Base-by-base conservation (phyloP, 2,329 filamentous ascomycete genomes). In the Claviceps spartinae region DNA sequence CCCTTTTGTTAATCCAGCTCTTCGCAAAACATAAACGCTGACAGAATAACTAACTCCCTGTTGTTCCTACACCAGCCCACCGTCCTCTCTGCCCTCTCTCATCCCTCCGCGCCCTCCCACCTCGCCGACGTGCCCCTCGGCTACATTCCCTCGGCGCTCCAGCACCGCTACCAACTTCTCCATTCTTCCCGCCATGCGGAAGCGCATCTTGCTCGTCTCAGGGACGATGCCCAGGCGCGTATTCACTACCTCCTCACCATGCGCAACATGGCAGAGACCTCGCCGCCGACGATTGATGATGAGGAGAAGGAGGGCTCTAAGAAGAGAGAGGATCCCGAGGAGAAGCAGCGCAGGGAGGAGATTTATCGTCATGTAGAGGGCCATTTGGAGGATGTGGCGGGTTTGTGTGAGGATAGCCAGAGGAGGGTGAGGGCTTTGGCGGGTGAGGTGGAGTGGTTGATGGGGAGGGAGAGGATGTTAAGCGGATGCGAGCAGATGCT, bases 311-410 rank as follows among this genome's bases (percentile, higher is more conserved):
- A 34, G 13, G 9, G 3, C 3, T 26, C 22, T 6, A 34, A 6
- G 5, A 2, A 13, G 26, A 34, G 3, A 4, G 18, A 5, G 18
- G 3, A n/a, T 1, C 6, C 20, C 41, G 20, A 30, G 24, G 26
- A 46, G 14, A 24, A 13, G 34, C 20, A 8, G 4, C 16, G 1
- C 30, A 54, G 59, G 9, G 49, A 54, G 6, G 54, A 59, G 13
- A 60, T 64, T 20, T 60, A 63, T 24, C 54, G 60, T 13, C 59
- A 60, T 20, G 55, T 64, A 2, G 62, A 61, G 24, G 56, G 53
- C 50, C 57, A 63, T 51, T 56, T 67, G 37, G 58, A 56, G 14
- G 30, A 18, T 44, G 42, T 53, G 22, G 47, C 18, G 20, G 20
- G 13, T 13, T 22, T 45, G 34, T 54, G 46, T 30, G 24, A 30